A percentile compares a stretch with the other conserved stretches of the same genome.
phyloP scores from a whole-genome alignment of 2,329 filamentous ascomycete species.

The Pyricularia sp. region DNA sequence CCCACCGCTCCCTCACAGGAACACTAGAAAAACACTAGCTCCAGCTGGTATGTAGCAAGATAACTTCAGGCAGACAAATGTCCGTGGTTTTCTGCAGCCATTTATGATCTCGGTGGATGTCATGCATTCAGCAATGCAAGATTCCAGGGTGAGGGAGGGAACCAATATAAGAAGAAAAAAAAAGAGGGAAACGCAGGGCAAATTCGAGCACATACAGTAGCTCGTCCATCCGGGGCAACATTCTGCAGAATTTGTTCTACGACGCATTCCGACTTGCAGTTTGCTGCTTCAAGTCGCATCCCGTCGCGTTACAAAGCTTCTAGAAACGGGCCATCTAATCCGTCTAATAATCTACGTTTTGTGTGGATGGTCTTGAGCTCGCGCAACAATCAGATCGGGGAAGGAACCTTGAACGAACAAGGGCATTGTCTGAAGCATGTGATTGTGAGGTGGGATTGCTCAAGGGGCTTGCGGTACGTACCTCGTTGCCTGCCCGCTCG shows the following conservation, averaged over 20 bases:
- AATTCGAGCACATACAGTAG: background rate
- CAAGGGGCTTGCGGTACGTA: background rate
- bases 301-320: background rate
- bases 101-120: background rate
- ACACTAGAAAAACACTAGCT: background rate
- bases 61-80: background rate
- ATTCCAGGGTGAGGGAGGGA: background rate
- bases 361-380: background rate
- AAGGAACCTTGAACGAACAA: background rate
- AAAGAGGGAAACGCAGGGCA: background rate
- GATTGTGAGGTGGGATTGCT: background rate
- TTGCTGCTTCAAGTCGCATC: background rate
- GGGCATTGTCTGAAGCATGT: background rate
- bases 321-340: background rate
- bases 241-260: background rate
- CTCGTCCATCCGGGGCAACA: background rate
- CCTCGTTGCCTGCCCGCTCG: no score
- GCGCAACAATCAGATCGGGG: background rate
- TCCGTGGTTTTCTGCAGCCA: background rate
- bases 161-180: background rate
- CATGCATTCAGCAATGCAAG: background rate
- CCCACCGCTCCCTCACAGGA: background rate
- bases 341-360: background rate
- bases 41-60: no score
- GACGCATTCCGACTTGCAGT: background rate